These are phyloP conservation scores for Flaveria linearis DNA, from an alignment of 129 eudicot species.

Conservation along the genomic window DNA sequence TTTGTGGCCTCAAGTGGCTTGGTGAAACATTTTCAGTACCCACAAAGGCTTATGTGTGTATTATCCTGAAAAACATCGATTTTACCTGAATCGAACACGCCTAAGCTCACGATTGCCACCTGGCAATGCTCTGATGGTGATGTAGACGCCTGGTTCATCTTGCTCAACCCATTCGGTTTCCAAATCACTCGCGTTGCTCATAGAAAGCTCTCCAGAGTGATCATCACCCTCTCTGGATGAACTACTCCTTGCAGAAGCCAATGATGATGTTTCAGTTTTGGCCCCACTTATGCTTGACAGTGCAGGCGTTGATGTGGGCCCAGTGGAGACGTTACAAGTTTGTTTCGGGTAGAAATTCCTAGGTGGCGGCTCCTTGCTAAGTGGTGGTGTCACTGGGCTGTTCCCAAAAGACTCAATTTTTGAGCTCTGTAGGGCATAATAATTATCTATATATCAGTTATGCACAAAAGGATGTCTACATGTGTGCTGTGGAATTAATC, in stretches of 20 bases:
- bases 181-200: constrained; percentile 88
- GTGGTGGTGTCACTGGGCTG: constrained; percentile 86
- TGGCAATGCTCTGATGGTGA: constrained; percentile 83
- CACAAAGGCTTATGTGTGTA: neutral
- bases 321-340: constrained; percentile 43
- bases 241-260: constrained; percentile 76
- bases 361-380: constrained; percentile 65
- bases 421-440: constrained; percentile 42
- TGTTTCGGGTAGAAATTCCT: constrained; percentile 52
- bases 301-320: constrained; percentile 78
- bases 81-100: constrained; percentile 91
- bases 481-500: neutral
- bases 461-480: neutral
- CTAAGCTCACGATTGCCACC: constrained; percentile 87
- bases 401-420: constrained; percentile 55
- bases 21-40: neutral
- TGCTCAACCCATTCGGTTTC: constrained; percentile 97
- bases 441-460: neutral
- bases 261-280: constrained; percentile 79
- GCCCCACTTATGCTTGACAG: constrained; percentile 83
- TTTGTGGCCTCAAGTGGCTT: neutral
- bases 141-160: constrained; percentile 96
- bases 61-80: neutral
- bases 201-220: constrained; percentile 80
- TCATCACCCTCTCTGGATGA: constrained; percentile 74